phyloP scores from a whole-genome alignment of 805 yeast genomes.

The Huiozyma sinensis region DNA sequence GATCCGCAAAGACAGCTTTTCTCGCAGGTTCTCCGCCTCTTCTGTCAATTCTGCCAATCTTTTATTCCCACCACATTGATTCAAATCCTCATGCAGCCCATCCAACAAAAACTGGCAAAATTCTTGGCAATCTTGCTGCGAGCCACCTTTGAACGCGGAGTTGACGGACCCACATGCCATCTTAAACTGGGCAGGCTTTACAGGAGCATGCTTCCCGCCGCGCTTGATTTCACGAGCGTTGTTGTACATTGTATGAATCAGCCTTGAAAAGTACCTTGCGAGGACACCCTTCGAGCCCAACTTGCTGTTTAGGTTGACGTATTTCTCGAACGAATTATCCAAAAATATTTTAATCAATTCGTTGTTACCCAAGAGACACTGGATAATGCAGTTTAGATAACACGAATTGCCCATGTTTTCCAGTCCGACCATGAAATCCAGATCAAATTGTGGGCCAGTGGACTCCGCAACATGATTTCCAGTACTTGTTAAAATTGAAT shows the following conservation, averaged over 20 bases:
- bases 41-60: constrained; percentile 50
- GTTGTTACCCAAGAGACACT: constrained; percentile 69
- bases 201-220: constrained; percentile 11
- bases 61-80: constrained; percentile 48
- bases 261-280: constrained; percentile 59
- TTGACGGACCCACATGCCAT: constrained; percentile 59
- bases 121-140: constrained; percentile 92
- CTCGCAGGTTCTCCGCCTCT: constrained; percentile 65
- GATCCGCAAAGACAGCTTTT: constrained; percentile 58
- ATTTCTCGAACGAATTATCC: constrained; percentile 50
- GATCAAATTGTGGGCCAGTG: constrained; percentile 4
- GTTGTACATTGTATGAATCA: constrained; percentile 45
- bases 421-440: constrained; percentile 55
- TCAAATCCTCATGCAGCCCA: constrained; percentile 86
- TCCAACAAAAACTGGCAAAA: constrained; percentile 79
- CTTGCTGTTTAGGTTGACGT: constrained; percentile 60
- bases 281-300: constrained; percentile 75
- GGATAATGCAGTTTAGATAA: constrained; percentile 83
- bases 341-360: constrained; percentile 56
- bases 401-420: constrained; percentile 87
- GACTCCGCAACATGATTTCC: neutral
- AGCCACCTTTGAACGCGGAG: constrained; percentile 66
- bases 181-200: constrained; percentile 61
- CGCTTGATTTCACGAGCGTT: constrained; percentile 20
- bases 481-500: too few species aligned